Evolutionary conservation across 1,284 basidiomycete species (phyloP), one percentile per base, ranked within the genome.

Genomic region (Apiotrichum akiyoshidainum): DNA sequence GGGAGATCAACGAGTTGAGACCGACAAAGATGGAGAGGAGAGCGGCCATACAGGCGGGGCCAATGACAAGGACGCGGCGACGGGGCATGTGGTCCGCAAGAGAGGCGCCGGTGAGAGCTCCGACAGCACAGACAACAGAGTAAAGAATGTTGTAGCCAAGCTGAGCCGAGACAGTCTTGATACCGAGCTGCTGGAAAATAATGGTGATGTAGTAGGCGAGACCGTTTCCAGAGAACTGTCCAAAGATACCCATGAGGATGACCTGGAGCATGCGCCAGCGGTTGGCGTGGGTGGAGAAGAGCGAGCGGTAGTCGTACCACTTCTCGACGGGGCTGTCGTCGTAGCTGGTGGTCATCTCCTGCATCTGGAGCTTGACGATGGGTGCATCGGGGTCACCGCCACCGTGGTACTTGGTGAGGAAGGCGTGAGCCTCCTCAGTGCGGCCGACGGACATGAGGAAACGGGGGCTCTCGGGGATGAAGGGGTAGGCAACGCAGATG

Each of bases 401-500:
- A 11, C 72, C 67, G 56, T 68, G 89, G 19, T 90, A 81, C 68
- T 89, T 86, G 16, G 87, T 85, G 26, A 91, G 81, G 61, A 90
- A 83, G 63, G 85, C 79, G n/a, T 87, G 80, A 0, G 88, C 88
- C 66, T 90, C 87, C 0, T 80, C 81, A 54, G 87, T 83, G 10
- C 61, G 58, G 26, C 65, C 63, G n/a, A 64, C 60, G 12, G 60
- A 59, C 26, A 66, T 58, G 17, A 68, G 59, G 44, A 49, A 71
- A 21, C 68, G 66, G 1, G 68, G 69, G 1, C 62, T 64, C 54
- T 71, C 67, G 34, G 66, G 69, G 0, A 67, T 59, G 44, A 69
- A 63, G 6, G 61, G 61, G 5, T 65, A 55, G 9, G 59, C 40
- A 26, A 14, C 14, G 6, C 58, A 37, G 19, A 62, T 50, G 8